Evolutionary conservation across 2,329 filamentous ascomycete species (phyloP).

Genomic region (Sclerotinia trifoliorum): DNA sequence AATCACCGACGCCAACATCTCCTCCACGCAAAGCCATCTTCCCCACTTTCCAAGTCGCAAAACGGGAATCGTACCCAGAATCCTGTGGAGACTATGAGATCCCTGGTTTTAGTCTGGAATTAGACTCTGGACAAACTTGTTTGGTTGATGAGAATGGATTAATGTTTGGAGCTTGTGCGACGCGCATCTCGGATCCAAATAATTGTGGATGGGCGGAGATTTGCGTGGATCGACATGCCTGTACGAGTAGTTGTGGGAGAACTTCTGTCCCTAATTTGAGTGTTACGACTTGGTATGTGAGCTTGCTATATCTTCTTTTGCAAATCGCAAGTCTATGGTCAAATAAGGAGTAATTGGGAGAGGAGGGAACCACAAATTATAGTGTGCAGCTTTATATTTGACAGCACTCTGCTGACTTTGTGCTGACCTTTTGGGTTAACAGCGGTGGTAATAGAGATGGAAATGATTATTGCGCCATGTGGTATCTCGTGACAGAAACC

Average conservation of each 20-base stretch:
- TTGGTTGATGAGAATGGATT: constrained; percentile 10
- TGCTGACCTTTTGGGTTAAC: neutral
- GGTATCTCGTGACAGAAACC: constrained; percentile 9
- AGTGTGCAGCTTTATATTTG: too few relatives aligned
- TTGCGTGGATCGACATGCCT: neutral
- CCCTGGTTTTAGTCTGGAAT: neutral
- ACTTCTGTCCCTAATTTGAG: constrained; percentile 10
- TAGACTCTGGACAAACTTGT: neutral
- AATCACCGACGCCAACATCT: neutral
- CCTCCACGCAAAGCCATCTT: neutral
- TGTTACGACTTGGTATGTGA: constrained; percentile 12
- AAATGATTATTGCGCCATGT: neutral
- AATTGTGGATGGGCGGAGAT: constrained; percentile 6
- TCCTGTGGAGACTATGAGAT: constrained; percentile 7
- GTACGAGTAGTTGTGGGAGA: constrained; percentile 10
- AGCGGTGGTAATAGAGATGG: neutral
- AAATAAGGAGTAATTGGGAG: neutral
- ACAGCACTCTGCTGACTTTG: neutral
- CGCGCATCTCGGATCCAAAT: neutral
- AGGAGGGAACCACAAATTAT: neutral
- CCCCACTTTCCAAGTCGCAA: neutral
- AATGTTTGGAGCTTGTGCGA: neutral
- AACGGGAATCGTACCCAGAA: neutral
- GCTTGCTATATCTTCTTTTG: neutral
- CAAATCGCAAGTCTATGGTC: neutral